Evolutionary conservation across 768 basidiomycete genomes (phyloP).

Genomic region (Leccinum pellstonianum): DNA sequence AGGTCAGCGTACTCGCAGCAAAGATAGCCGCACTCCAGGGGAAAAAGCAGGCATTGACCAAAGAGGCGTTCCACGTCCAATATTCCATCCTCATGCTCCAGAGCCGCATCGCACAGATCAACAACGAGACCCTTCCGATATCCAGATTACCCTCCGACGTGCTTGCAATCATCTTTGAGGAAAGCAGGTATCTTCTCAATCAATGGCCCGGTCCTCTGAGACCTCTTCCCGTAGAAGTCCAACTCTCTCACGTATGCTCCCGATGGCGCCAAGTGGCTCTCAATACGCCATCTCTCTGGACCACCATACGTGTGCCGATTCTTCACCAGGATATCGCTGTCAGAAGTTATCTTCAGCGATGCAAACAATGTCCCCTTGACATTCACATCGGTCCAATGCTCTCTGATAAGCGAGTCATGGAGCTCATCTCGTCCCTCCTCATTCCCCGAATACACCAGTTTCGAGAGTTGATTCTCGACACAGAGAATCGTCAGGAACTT

Average conservation of each 20-base stretch:
- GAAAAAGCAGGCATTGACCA: conserved; percentile 20
- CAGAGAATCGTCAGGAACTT: conserved; percentile 33
- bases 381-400: conserved; percentile 32
- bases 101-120: conserved; percentile 34
- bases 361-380: conserved; percentile 32
- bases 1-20: conserved; percentile 24
- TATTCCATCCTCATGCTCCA: conserved; percentile 30
- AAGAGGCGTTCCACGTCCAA: conserved; percentile 28
- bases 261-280: conserved; percentile 38
- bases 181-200: conserved; percentile 29
- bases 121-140: conserved; percentile 30
- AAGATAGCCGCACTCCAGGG: conserved; percentile 23
- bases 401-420: conserved; percentile 24
- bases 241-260: conserved; percentile 36
- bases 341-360: conserved; percentile 31
- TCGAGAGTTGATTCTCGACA: conserved; percentile 33
- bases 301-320: conserved; percentile 33
- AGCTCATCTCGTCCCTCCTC: conserved; percentile 27
- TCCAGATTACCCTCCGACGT: conserved; percentile 33
- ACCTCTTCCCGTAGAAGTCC: conserved; percentile 34
- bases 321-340: conserved; percentile 30
- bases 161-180: conserved; percentile 35
- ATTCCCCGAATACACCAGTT: conserved; percentile 32
- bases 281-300: conserved; percentile 36
- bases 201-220: conserved; percentile 28